These are phyloP conservation scores for Rhodofomes roseus DNA, from an alignment of 1,284 basidiomycete species.

Conservation along the genomic window DNA sequence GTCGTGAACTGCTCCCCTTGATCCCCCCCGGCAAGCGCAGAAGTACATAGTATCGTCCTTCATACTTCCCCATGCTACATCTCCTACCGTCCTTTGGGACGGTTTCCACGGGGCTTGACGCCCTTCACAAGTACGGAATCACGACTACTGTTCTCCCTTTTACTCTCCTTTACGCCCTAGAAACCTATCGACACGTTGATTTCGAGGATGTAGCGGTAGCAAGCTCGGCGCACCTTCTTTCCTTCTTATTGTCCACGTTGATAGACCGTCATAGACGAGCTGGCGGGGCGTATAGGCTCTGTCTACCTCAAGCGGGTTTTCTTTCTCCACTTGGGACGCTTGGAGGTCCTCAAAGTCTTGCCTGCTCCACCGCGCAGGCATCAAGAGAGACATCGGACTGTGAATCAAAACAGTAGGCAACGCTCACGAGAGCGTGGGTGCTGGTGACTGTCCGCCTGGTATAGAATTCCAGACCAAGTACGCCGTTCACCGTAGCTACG, in stretches of 20 bases:
- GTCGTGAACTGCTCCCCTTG: conserved; percentile 22
- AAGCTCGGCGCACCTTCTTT: conserved; percentile 31
- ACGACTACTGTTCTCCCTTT: conserved; percentile 6
- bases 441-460: background rate
- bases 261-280: conserved; percentile 34
- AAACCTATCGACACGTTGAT: conserved; percentile 32
- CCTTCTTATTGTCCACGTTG: conserved; percentile 27
- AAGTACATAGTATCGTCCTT: conserved; percentile 28
- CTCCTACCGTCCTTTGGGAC: conserved; percentile 28
- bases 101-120: conserved; percentile 26
- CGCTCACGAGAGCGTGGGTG: background rate
- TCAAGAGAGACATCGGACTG: conserved; percentile 29
- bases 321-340: conserved; percentile 35
- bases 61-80: conserved; percentile 30
- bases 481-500: background rate
- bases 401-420: conserved; percentile 33
- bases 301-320: conserved; percentile 34
- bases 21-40: conserved; percentile 26
- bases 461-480: background rate
- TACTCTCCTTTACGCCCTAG: conserved; percentile 29
- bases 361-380: conserved; percentile 33
- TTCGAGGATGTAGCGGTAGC: conserved; percentile 32
- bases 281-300: conserved; percentile 30
- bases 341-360: conserved; percentile 35
- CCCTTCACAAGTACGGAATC: conserved; percentile 27